Evolutionary conservation across 768 basidiomycete species (phyloP), one percentile per base, ranked within the genome.

Genomic region (Calocybe indica): DNA sequence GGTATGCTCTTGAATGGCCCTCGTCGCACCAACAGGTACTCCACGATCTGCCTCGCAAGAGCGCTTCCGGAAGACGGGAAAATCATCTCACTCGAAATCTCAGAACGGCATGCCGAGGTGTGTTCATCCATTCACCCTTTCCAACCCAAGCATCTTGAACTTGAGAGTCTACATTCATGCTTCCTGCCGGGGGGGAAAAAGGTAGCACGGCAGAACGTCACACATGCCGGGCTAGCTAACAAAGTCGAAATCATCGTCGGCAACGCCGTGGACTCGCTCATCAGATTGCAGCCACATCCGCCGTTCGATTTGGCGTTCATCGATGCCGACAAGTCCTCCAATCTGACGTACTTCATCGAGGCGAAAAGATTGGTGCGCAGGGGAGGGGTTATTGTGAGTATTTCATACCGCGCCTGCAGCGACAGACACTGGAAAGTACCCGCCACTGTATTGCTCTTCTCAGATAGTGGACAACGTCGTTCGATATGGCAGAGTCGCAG

Each of bases 261-360:
- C 0, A 68, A 73, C 32, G 83, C 79, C 1, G 62, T 64, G 3
- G 74, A 80, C 4, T 71, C 75, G 0, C 66, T 87, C 37, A 63
- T 62, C 15, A 68, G 63, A 37, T 62, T 86, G 31, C 63, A 71
- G 6, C 61, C 80, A 6, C 70, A 72, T 7, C 61, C 64, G 4
- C 74, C 72, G 1, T 86, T 83, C 59, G 85, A 87, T 60, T 61
- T 88, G 13, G 71, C 72, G 2, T 88, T 87, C 69, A 83, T 86
- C 52, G 85, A 87, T 62, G 85, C 83, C 6, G 82, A 86, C 65
- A 86, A 86, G 58, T 60, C 65, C 4, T 70, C 68, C 36, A 81
- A 80, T 51, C 46, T 68, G 15, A 66, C 67, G 4, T 85, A 86
- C 56, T 83, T 81, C 63, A 64, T 60, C 1, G 74, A 85, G 50